Evolutionary conservation across 2,329 filamentous ascomycete species (phyloP).

Genomic region (Cercospora citrullina): DNA sequence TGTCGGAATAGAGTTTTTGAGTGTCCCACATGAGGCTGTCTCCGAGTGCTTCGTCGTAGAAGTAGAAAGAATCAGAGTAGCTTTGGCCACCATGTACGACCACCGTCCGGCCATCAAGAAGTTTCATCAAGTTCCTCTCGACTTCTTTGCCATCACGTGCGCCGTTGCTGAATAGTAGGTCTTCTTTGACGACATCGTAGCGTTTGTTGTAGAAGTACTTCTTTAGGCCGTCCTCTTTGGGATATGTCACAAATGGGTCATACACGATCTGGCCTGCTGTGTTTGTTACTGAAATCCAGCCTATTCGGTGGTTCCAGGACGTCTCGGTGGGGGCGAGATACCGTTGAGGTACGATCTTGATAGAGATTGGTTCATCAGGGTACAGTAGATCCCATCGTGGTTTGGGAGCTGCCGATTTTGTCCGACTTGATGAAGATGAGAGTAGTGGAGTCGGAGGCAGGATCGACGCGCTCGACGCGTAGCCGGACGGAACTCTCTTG

Average conservation of each 20-base stretch:
- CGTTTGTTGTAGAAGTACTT: slow-evolving; percentile 11
- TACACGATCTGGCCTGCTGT: slow-evolving; percentile 13
- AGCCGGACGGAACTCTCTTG: background rate
- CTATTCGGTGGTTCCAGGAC: slow-evolving; percentile 7
- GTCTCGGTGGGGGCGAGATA: slow-evolving; percentile 2
- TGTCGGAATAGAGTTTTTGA: slow-evolving; percentile 8
- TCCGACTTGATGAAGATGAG: background rate
- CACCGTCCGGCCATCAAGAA: slow-evolving; percentile 11
- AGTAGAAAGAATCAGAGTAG: slow-evolving; percentile 5
- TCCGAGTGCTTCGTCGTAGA: slow-evolving; percentile 6
- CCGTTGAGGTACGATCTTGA: slow-evolving; percentile 16
- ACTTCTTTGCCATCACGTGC: slow-evolving; percentile 13
- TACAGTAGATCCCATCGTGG: slow-evolving; percentile 13
- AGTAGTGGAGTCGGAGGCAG: background rate
- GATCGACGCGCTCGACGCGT: slow-evolving; percentile 5
- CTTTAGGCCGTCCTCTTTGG: slow-evolving; percentile 9
- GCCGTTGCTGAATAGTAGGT: slow-evolving; percentile 7
- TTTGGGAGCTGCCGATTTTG: slow-evolving; percentile 4
- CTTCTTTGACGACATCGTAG: slow-evolving; percentile 10
- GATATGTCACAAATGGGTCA: slow-evolving; percentile 13
- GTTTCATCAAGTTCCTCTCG: slow-evolving; percentile 5
- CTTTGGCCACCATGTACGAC: slow-evolving; percentile 8
- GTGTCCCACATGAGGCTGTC: slow-evolving; percentile 9
- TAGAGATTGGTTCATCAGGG: slow-evolving; percentile 10
- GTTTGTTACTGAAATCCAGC: slow-evolving; percentile 14